Evolutionary conservation across 2,329 filamentous ascomycete genomes (phyloP), one percentile per base, ranked within the genome.

Genomic region (Ascochyta rabiei): DNA sequence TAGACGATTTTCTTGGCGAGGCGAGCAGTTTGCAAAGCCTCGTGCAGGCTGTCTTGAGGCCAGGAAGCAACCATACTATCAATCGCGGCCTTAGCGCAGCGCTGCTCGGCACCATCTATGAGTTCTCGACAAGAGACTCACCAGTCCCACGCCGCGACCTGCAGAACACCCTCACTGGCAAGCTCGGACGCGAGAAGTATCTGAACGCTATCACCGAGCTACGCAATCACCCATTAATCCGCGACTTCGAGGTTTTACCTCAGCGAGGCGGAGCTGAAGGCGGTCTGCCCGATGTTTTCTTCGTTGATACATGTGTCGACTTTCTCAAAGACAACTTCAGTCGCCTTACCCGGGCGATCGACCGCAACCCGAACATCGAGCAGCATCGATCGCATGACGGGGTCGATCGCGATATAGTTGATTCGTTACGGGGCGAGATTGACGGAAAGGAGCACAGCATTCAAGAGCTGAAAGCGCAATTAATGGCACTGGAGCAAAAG

Each of bases 251-350:
- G 68, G 89, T 97, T 19, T 80, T 89, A 9, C 86, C 90, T 2
- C 90, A 92, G 65, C 89, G 85, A 43, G 63, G 67, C 5, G 62
- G 67, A 3, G 63, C 63, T 13, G 66, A 79, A 49, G 79, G 81
- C 73, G 84, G 76, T 63, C 73, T 93, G 7, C 89, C 92, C 0
- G 88, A 93, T 45, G 89, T 96, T 0, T 96, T 86, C 71, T 95
- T 98, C 60, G 92, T 96, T 64, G 82, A 85, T 41, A 85, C 85
- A 0, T 98, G 97, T 74, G 87, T 99, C 50, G 90, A 97, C 56
- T 96, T 98, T 67, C 85, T 97, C 67, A 97, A 97, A 69, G 93
- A 98, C 68, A 96, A 96, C 70, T 98, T 96, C 71, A 93, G 90
- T 67, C 88, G 93, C 8, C 79, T 97, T 53, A 80, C 89, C 34